These are phyloP conservation scores for Stephanodiscus minutulus DNA, from an alignment of 108 stramenopile species.

Conservation along the genomic window DNA sequence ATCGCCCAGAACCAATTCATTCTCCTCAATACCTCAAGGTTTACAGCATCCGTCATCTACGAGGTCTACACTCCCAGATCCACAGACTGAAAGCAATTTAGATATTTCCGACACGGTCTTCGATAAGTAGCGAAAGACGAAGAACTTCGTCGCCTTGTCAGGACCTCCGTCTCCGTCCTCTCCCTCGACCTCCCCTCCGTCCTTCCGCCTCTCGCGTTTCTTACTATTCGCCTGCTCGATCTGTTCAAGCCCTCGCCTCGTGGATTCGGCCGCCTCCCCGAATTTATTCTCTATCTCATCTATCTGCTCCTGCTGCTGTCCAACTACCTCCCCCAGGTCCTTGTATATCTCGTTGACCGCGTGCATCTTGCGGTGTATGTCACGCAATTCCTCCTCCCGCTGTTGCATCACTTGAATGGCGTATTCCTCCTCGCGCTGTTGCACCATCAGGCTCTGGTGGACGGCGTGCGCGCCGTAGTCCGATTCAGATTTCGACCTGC, in stretches of 20 bases:
- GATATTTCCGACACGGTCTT: conserved; percentile 16
- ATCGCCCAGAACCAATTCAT: neutral
- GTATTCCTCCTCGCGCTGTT: conserved; percentile 40
- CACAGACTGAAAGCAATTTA: conserved; percentile 31
- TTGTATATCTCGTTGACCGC: conserved; percentile 45
- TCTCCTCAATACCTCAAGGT: no score
- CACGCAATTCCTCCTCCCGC: conserved; percentile 32
- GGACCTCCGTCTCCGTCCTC: neutral
- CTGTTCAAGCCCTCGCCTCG: conserved; percentile 29
- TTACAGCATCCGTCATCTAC: conserved; percentile 24
- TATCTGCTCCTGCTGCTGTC: conserved; percentile 37
- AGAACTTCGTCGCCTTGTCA: conserved; percentile 13
- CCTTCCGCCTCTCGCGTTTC: conserved; percentile 14
- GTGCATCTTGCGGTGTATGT: conserved; percentile 37
- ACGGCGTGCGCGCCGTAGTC: conserved; percentile 1
- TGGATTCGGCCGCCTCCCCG: conserved; percentile 12
- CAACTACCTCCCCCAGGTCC: conserved; percentile 39
- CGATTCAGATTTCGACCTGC: conserved; percentile 1
- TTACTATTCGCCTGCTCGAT: conserved; percentile 38
- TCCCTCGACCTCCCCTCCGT: neutral
- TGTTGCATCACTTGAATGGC: conserved; percentile 36
- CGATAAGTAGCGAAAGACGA: conserved; percentile 17
- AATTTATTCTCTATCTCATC: conserved; percentile 27
- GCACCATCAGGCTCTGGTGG: conserved; percentile 18
- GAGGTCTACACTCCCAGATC: conserved; percentile 29